Evolutionary conservation across 1,284 basidiomycete species (phyloP), one percentile per base, ranked within the genome.

Genomic region (Anthracocystis setariae): DNA sequence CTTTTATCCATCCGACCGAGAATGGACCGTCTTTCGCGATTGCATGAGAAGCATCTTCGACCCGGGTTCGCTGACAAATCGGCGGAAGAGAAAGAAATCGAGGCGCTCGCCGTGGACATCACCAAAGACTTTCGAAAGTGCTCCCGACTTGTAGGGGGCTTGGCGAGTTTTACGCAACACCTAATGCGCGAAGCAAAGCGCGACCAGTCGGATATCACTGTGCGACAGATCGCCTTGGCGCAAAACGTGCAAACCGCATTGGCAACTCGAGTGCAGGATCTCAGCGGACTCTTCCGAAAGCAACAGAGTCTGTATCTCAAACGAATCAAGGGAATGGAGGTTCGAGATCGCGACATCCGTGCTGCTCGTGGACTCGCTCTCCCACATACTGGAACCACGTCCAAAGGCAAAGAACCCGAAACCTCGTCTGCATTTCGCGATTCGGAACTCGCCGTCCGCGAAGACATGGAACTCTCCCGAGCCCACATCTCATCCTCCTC

Each of bases 281-380:
- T 94, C 47, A 94, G 92, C 77, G 91, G 90, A 20, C 86, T 90
- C n/a, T 98, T 99, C 82, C 88, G 96, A 63, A 97, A 95, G 86
- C 97, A 96, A 85, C 96, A 99, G 84, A 89, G 92, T 56, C 90
- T 94, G 29, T 98, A 98, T 84, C 91, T 99, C 89, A 91, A 95
- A 84, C 93, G 94, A 2, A 72, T 82, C 56, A 76, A 95, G 80
- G 85, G 94, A 88, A 57, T 74, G 56, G 76, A 83, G 32, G 68
- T 78, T 12, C 38, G 74, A n/a, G 74, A 78, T 47, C 45, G 65
- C 2, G 76, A 80, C 21, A 67, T 77, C 12, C 61, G 68, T 2
- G 64, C 73, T 10, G 64, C 65, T 0, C 27, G 57, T 1, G 74
- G 69, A 0, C 37, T 73, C 0, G 54, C 67, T 7, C 45, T 53